Conservation (phyloP, 306 rosid species). For the Canavalia ensiformis region DNA sequence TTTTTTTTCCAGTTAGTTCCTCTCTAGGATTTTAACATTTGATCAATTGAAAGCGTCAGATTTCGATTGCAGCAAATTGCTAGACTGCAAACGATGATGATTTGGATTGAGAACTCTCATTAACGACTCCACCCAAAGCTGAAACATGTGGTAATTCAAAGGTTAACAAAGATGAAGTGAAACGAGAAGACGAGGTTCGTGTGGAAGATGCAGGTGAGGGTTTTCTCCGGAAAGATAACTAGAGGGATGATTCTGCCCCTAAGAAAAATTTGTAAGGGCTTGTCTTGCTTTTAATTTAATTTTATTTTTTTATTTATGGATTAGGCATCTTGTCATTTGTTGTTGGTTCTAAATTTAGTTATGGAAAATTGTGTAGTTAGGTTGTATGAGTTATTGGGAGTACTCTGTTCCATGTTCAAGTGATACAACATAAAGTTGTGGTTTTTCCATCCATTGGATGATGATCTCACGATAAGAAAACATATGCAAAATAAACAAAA, state of each 20-base stretch:
- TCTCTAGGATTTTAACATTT: no score
- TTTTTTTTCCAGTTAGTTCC: no score
- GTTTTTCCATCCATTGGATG: no score
- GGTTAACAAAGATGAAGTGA: slow-evolving; percentile 29
- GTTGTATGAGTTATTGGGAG: neutral
- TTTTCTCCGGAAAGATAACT: neutral
- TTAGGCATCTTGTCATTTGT: neutral
- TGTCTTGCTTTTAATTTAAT: neutral
- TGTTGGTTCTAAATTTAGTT: neutral
- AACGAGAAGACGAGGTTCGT: slow-evolving; percentile 27
- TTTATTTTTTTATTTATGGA: neutral
- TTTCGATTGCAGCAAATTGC: no score
- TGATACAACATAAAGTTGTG: no score
- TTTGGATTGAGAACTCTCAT: slow-evolving; percentile 18
- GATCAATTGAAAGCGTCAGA: no score
- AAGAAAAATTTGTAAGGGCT: slow-evolving; percentile 57
- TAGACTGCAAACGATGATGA: neutral
- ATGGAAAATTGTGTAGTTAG: neutral
- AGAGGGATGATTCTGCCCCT: slow-evolving; percentile 25
- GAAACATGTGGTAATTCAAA: slow-evolving; percentile 16
- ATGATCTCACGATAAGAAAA: no score
- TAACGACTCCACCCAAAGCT: slow-evolving; percentile 55
- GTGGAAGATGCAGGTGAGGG: slow-evolving; percentile 32
- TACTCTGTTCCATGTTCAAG: no score
- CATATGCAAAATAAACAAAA: no score